phyloP scores from a whole-genome alignment of 108 stramenopile genomes.

The Ochromonas danica region DNA sequence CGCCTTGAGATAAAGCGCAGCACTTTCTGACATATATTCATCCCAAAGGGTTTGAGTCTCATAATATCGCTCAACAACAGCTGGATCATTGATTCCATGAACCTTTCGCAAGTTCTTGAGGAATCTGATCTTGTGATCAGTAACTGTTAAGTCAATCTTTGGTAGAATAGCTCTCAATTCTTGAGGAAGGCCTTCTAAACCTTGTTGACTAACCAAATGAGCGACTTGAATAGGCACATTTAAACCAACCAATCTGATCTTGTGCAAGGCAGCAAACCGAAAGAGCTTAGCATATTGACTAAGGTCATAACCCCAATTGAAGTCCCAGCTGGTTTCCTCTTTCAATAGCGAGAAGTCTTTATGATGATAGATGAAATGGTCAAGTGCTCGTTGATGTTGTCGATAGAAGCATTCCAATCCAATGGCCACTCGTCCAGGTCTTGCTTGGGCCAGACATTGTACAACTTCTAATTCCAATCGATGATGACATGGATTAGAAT shows the following conservation, averaged over 20 bases:
- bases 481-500: conserved; percentile 53
- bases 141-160: conserved; percentile 42
- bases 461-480: conserved; percentile 51
- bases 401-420: conserved; percentile 56
- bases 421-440: conserved; percentile 45
- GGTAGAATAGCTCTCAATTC: conserved; percentile 37
- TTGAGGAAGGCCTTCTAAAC: conserved; percentile 42
- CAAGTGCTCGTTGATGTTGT: conserved; percentile 41
- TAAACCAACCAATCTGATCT: conserved; percentile 52
- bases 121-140: conserved; percentile 37
- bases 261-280: conserved; percentile 43
- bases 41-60: conserved; percentile 57
- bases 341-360: conserved; percentile 44
- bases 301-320: conserved; percentile 44
- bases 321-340: conserved; percentile 53
- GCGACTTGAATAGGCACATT: conserved; percentile 50
- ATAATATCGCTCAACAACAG: conserved; percentile 42
- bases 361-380: conserved; percentile 48
- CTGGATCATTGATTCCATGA: background rate
- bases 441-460: conserved; percentile 37
- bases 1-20: conserved; percentile 29
- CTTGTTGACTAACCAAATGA: conserved; percentile 38
- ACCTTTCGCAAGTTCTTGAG: background rate
- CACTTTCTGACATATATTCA: conserved; percentile 59
- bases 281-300: conserved; percentile 43